Evolutionary conservation across 2,329 filamentous ascomycete genomes (phyloP), one percentile per base, ranked within the genome.

Genomic region (Bertia moriformis): DNA sequence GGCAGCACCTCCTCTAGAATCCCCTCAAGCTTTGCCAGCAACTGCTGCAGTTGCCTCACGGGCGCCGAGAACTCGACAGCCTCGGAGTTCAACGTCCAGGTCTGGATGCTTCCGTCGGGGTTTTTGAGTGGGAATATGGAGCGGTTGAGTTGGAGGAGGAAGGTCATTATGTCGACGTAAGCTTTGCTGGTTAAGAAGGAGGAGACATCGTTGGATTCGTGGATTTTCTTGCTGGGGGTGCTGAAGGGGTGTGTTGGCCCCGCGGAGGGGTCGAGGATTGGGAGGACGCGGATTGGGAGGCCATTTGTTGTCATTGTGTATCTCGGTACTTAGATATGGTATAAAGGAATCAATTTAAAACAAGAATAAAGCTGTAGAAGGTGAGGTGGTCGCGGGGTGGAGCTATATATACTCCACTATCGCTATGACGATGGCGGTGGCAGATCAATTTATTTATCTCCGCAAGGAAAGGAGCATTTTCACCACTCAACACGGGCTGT

Each of bases 101-200:
- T 65, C 46, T 72, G 69, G 33, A 63, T 54, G 36, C 54, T 56
- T 14, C 56, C 52, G 43, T 57, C 54, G 40, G 52, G 43, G 2
- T 53, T 48, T 46, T 69, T 77, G 15, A 74, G 66, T 1, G 89
- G 88, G 47, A 89, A 83, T 61, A 96, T 75, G 10, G 88, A 73
- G 42, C 80, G 76, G 57, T 94, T 96, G 38, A 98, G 76, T 60
- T 96, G 91, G 46, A 93, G 68, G 37, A 96, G 65, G 56, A 94
- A 96, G 37, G 74, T 71, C 57, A 85, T 82, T 40, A 98, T 83
- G 53, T 95, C 86, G 42, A 76, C 71, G 60, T 96, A 95, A 35
- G 86, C 91, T 47, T 73, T 74, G 38, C 84, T 87, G 5, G 69
- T 71, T 39, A 93, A 73, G 57, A 96, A 98, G 45, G 71, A 73